Conservation (phyloP, 2,329 filamentous ascomycete genomes). For the Trichoderma koningiopsis region DNA sequence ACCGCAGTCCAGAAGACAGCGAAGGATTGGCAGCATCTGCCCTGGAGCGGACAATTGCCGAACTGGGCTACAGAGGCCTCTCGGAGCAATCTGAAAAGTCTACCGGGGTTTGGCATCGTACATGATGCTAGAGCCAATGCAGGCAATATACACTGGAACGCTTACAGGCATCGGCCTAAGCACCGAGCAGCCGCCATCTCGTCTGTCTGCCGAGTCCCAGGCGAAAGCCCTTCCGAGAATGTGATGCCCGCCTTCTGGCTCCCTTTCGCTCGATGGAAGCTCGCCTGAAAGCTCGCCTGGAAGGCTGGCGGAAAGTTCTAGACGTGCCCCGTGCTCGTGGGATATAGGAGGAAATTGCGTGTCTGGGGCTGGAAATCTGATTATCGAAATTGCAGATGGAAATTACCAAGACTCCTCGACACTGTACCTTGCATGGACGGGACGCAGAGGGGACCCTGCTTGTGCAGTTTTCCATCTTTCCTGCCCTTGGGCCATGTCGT, state of each 20-base stretch:
- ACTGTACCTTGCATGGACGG: slow-evolving; percentile 23
- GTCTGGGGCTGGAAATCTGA: slow-evolving; percentile 1
- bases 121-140: slow-evolving; percentile 2
- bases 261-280: slow-evolving; percentile 2
- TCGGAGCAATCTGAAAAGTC: not conserved
- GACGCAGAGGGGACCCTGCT: slow-evolving; percentile 4
- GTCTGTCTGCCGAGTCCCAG: not conserved
- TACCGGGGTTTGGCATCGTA: slow-evolving; percentile 1
- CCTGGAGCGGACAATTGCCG: not conserved
- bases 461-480: not conserved
- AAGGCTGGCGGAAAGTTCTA: slow-evolving; percentile 18
- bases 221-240: not conserved
- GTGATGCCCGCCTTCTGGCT: not conserved
- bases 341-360: slow-evolving; percentile 19
- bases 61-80: not conserved
- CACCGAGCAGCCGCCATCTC: slow-evolving; percentile 4
- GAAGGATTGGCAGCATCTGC: not conserved
- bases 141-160: not conserved
- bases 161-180: not conserved
- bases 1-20: not conserved
- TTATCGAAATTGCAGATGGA: slow-evolving; percentile 9
- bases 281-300: slow-evolving; percentile 5
- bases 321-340: not conserved
- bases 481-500: not conserved
- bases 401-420: not conserved